Conservation (phyloP, 2,329 filamentous ascomycete species). For the Chaetomiaceae sp. region DNA sequence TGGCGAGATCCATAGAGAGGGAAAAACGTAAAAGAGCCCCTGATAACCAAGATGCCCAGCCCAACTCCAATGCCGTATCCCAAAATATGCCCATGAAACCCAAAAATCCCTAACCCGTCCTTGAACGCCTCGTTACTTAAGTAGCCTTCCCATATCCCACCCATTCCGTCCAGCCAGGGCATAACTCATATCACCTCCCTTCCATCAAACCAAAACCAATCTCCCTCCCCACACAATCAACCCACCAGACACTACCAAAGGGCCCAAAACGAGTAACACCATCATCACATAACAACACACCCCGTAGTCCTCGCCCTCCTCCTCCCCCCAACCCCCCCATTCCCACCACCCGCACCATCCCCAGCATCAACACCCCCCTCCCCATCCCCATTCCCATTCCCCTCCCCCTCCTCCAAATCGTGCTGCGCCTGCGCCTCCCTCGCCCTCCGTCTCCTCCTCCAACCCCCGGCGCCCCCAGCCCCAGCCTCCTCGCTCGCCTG, state of each 20-base stretch:
- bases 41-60: not conserved
- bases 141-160: not conserved
- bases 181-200: not conserved
- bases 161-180: not conserved
- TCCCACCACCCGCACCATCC: constrained; percentile 47
- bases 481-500: constrained; percentile 83
- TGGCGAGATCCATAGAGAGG: not conserved
- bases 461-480: constrained; percentile 58
- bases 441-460: constrained; percentile 70
- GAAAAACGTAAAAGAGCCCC: not conserved
- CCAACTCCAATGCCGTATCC: not conserved
- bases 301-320: constrained; percentile 34
- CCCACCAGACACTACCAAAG: no score
- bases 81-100: not conserved
- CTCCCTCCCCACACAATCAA: not conserved
- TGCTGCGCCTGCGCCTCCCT: constrained; percentile 78
- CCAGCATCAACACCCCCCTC: constrained; percentile 53
- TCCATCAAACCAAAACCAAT: not conserved
- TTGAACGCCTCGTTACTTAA: no score
- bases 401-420: constrained; percentile 70
- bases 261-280: not conserved
- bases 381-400: not conserved
- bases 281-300: constrained; percentile 26
- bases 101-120: not conserved
- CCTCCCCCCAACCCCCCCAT: constrained; percentile 47